Evolutionary conservation across 495 filamentous ascomycete genomes (phyloP).

Genomic region (Sporormia fimetaria): DNA sequence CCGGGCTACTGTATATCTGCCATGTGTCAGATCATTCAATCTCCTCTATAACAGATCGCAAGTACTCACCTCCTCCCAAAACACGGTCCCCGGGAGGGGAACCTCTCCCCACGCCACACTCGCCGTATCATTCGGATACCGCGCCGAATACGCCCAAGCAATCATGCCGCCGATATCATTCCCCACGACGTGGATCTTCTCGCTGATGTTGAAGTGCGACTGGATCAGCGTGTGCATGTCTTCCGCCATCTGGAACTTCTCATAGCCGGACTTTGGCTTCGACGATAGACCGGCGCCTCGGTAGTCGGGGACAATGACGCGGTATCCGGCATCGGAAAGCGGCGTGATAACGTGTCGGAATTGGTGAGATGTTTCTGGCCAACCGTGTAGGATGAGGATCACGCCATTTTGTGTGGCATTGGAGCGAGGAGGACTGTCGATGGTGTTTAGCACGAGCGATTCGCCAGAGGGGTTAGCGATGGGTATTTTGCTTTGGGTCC

Average conservation of each 20-base stretch:
- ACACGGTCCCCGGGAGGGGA: constrained; percentile 34
- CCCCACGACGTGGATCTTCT: constrained; percentile 36
- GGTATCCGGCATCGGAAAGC: constrained; percentile 35
- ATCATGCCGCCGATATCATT: constrained; percentile 42
- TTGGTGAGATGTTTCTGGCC: constrained; percentile 39
- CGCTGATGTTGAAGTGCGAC: constrained; percentile 27
- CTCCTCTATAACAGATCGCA: too few species aligned
- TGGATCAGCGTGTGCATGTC: constrained; percentile 30
- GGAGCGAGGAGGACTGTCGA: constrained; percentile 4
- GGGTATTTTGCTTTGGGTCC: constrained; percentile 7
- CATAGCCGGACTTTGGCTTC: constrained; percentile 32
- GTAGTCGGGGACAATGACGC: constrained; percentile 36
- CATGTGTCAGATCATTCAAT: too few species aligned
- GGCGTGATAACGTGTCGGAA: constrained; percentile 36
- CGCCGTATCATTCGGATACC: constrained; percentile 26
- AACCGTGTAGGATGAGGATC: constrained; percentile 33
- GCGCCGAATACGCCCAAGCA: constrained; percentile 33
- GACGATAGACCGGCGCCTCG: constrained; percentile 38
- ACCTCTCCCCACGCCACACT: constrained; percentile 39
- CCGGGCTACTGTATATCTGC: constrained; percentile 5
- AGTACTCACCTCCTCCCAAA: constrained; percentile 27
- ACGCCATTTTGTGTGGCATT: constrained; percentile 12
- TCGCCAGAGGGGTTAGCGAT: constrained; percentile 3
- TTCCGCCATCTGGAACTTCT: constrained; percentile 32
- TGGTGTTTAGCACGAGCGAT: constrained; percentile 15